Evolutionary conservation across 1,139 yeast species (phyloP).

Genomic region (Meyerozyma guilliermondii): DNA sequence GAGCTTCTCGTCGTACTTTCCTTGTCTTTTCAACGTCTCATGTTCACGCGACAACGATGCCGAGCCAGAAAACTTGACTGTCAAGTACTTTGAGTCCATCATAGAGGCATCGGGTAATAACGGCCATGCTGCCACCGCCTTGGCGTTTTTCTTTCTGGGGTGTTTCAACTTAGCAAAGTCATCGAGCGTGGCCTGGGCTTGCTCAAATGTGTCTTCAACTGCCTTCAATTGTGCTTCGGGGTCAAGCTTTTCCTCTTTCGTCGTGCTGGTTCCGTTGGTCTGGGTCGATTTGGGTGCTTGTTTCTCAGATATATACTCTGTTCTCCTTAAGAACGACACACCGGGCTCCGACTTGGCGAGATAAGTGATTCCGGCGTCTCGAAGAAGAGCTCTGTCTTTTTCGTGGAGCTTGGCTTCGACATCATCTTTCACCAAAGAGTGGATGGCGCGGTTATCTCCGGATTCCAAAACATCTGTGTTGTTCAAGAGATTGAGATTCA

Average conservation of each 20-base stretch:
- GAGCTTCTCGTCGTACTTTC: conserved; percentile 34
- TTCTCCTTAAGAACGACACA: conserved; percentile 87
- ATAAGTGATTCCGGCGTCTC: conserved; percentile 65
- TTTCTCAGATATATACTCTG: conserved; percentile 74
- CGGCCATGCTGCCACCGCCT: conserved; percentile 76
- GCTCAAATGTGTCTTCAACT: conserved; percentile 75
- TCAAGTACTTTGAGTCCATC: conserved; percentile 71
- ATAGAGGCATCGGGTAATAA: conserved; percentile 85
- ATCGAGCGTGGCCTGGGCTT: conserved; percentile 44
- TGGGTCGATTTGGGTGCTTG: conserved; percentile 18
- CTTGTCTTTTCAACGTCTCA: conserved; percentile 30
- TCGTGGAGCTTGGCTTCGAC: conserved; percentile 53
- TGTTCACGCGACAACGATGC: conserved; percentile 54
- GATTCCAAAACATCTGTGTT: conserved; percentile 67
- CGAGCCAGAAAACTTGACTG: conserved; percentile 74
- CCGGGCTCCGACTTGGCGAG: conserved; percentile 50
- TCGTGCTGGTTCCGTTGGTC: conserved; percentile 11
- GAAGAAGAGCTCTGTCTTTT: conserved; percentile 66
- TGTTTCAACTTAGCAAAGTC: conserved; percentile 52
- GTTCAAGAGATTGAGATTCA: conserved; percentile 70
- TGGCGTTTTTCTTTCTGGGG: conserved; percentile 70
- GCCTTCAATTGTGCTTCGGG: conserved; percentile 60
- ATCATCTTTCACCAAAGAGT: conserved; percentile 18
- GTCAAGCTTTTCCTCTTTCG: conserved; percentile 38
- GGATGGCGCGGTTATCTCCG: conserved; percentile 46